Percentiles rank a stretch among this genome's conserved stretches.
Evolutionary conservation across 2,329 filamentous ascomycete genomes (phyloP).

Genomic region (Botrytis byssoidea): DNA sequence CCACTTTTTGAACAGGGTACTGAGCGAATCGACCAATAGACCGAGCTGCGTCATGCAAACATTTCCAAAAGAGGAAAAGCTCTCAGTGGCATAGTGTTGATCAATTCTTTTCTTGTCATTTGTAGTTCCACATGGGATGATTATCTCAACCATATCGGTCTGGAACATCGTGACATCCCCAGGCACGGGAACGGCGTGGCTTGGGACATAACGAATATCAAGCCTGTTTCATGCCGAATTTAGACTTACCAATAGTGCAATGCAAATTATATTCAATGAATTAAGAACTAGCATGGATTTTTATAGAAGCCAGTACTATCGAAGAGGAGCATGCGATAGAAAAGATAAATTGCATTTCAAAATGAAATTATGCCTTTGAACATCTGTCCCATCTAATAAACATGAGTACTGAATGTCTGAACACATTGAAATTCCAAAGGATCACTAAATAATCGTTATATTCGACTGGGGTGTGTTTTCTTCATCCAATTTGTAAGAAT

Average conservation of each 20-base stretch:
- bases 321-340: background rate
- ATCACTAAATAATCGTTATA: background rate
- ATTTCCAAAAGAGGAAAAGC: background rate
- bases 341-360: background rate
- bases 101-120: background rate
- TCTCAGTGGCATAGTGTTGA: background rate
- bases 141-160: background rate
- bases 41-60: background rate
- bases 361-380: background rate
- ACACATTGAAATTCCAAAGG: background rate
- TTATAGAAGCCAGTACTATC: background rate
- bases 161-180: background rate
- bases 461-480: background rate
- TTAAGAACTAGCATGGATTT: background rate
- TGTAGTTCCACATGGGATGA: background rate
- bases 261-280: background rate
- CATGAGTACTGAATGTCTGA: background rate
- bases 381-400: background rate
- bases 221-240: background rate
- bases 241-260: background rate
- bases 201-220: background rate
- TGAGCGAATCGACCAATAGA: background rate
- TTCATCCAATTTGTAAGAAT: background rate
- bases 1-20: background rate
- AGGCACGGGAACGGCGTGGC: slow-evolving; percentile 1